Evolutionary conservation across 805 yeast species (phyloP).

Genomic region (Saccharomycopsis capsularis): DNA sequence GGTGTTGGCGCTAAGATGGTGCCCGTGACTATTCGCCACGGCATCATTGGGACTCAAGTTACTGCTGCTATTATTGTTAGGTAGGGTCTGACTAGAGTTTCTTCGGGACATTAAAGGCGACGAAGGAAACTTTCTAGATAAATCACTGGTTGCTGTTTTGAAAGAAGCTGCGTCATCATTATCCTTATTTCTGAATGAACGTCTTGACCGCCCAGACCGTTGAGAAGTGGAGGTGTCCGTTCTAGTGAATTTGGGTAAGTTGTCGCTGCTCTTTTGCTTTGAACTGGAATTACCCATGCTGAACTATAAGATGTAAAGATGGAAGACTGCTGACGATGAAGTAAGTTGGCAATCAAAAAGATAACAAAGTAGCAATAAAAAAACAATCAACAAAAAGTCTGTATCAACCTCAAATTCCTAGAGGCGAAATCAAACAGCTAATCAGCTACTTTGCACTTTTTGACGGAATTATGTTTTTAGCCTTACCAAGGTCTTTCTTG

Average conservation of each 20-base stretch:
- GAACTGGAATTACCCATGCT: conserved; percentile 49
- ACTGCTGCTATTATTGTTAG: conserved; percentile 1
- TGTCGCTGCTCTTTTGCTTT: conserved; percentile 29
- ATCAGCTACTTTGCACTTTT: too few relatives aligned
- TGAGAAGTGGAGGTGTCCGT: conserved; percentile 48
- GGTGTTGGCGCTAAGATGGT: not conserved
- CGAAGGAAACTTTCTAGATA: conserved; percentile 21
- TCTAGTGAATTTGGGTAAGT: conserved; percentile 40
- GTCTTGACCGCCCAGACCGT: conserved; percentile 33
- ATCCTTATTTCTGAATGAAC: conserved; percentile 27
- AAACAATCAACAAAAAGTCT: too few relatives aligned
- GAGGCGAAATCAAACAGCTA: too few relatives aligned
- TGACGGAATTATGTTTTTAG: too few relatives aligned
- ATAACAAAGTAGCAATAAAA: too few relatives aligned
- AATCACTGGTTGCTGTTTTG: conserved; percentile 28
- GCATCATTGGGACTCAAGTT: not conserved
- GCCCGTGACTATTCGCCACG: not conserved
- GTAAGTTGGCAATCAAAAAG: too few relatives aligned
- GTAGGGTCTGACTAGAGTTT: conserved; percentile 23
- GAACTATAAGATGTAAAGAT: too few relatives aligned
- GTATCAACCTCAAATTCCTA: too few relatives aligned
- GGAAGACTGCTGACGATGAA: too few relatives aligned
- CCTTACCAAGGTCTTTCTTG: too few relatives aligned
- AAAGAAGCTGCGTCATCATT: conserved; percentile 30
- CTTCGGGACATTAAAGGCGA: conserved; percentile 17